phyloP scores from a whole-genome alignment of 2,329 filamentous ascomycete species.

The Magnaporthiopsis rhizophila region DNA sequence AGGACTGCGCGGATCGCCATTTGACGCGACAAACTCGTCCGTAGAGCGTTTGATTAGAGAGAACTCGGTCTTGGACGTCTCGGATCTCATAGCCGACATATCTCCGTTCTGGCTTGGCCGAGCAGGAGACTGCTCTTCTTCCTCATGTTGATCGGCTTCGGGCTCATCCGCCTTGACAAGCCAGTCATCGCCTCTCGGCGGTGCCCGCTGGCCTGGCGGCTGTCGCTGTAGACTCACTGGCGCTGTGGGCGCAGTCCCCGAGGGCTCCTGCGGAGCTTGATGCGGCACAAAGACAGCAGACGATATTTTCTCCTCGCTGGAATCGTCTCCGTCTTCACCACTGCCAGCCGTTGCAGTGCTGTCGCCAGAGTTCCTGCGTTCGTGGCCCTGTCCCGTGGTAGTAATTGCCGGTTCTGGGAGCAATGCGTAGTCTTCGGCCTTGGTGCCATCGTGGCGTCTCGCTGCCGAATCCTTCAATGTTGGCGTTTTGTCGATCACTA shows the following conservation, averaged over 20 bases:
- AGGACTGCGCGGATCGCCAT: neutral
- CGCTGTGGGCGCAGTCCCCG: neutral
- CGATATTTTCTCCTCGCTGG: conserved; percentile 79
- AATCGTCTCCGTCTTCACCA: conserved; percentile 48
- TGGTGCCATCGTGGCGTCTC: neutral
- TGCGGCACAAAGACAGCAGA: conserved; percentile 78
- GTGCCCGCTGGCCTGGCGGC: neutral
- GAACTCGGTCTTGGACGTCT: neutral
- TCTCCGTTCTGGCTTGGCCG: neutral
- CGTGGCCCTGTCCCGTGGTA: conserved; percentile 10
- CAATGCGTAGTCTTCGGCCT: conserved; percentile 6
- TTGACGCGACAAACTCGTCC: neutral
- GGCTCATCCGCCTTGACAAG: conserved; percentile 50
- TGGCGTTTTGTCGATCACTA: neutral
- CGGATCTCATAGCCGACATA: neutral
- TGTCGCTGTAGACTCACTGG: conserved; percentile 1
- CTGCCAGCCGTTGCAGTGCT: conserved; percentile 30
- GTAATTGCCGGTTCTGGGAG: conserved; percentile 7
- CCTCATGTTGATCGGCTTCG: conserved; percentile 22
- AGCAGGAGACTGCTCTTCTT: neutral
- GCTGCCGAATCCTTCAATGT: neutral
- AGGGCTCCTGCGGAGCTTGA: conserved; percentile 36
- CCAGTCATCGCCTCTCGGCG: conserved; percentile 27
- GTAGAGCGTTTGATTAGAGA: neutral
- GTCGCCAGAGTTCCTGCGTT: conserved; percentile 29